Percentiles rank a stretch among this genome's conserved stretches.
Conservation (phyloP, 1,139 yeast species). For the Candida sp. region DNA sequence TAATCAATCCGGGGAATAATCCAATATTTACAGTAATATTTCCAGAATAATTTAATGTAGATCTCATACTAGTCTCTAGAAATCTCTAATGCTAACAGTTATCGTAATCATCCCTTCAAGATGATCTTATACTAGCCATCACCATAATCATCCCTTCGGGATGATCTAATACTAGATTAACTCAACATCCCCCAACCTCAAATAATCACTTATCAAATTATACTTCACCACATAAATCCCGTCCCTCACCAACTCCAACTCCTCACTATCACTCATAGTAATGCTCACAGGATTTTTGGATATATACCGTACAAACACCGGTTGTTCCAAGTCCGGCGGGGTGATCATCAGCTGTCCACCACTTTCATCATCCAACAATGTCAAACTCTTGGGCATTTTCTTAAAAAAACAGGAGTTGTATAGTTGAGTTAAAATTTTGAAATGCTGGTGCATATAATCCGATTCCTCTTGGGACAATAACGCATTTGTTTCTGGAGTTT, state of each 20-base stretch:
- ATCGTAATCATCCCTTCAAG: no score
- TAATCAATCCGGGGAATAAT: no score
- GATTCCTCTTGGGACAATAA: constrained; percentile 58
- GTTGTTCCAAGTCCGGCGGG: constrained; percentile 68
- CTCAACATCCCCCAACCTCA: constrained; percentile 39
- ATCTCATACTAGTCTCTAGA: no score
- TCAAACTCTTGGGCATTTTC: constrained; percentile 64
- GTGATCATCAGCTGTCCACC: constrained; percentile 81
- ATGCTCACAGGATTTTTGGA: constrained; percentile 21
- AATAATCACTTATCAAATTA: constrained; percentile 41
- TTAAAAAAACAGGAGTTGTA: constrained; percentile 67
- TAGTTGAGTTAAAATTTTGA: constrained; percentile 58
- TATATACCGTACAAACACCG: constrained; percentile 69
- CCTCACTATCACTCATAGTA: constrained; percentile 56
- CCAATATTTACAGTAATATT: no score
- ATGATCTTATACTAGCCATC: no score
- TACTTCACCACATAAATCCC: constrained; percentile 80
- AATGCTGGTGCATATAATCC: constrained; percentile 60
- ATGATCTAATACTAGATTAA: no score
- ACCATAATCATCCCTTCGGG: no score
- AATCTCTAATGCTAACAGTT: no score
- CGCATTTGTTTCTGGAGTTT: constrained; percentile 18
- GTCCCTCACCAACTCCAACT: constrained; percentile 57
- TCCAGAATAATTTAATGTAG: no score
- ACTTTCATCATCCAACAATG: constrained; percentile 70